Conservation (phyloP, 2,329 filamentous ascomycete genomes). For the Pseudopithomyces chartarum region DNA sequence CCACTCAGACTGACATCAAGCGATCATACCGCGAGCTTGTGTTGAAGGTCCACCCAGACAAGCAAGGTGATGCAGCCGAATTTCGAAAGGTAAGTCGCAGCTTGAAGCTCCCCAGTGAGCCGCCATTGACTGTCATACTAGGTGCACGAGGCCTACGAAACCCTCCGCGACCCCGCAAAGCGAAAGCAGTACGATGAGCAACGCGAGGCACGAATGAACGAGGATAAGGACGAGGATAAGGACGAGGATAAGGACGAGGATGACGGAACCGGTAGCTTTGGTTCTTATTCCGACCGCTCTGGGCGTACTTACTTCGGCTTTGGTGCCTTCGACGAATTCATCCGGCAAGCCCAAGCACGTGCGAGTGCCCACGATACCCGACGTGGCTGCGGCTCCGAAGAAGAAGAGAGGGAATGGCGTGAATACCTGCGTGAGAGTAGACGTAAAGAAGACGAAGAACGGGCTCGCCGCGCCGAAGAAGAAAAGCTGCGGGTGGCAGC, state of each 20-base stretch:
- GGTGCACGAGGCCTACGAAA: slow-evolving; percentile 1
- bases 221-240: not conserved
- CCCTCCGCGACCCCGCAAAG: not conserved
- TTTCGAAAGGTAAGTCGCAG: slow-evolving; percentile 2
- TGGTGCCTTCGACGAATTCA: not conserved
- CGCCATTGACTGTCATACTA: not conserved
- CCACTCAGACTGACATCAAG: not conserved
- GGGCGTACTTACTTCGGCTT: too few relatives aligned
- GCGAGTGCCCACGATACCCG: not conserved
- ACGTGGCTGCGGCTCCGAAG: not conserved
- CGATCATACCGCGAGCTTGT: not conserved
- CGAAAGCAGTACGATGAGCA: not conserved
- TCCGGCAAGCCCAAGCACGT: not conserved
- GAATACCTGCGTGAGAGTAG: too few relatives aligned
- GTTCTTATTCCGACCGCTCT: too few relatives aligned
- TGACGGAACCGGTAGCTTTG: too few relatives aligned
- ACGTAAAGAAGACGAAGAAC: too few relatives aligned
- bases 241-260: too few relatives aligned
- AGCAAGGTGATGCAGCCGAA: not conserved
- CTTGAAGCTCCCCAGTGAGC: not conserved
- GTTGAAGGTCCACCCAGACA: not conserved
- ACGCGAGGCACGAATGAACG: not conserved
- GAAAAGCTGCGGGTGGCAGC: not conserved
- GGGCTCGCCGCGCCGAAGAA: not conserved
- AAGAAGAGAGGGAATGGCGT: too few relatives aligned